phyloP scores from a whole-genome alignment of 1,284 basidiomycete genomes.

The Sporisorium exsertum region DNA sequence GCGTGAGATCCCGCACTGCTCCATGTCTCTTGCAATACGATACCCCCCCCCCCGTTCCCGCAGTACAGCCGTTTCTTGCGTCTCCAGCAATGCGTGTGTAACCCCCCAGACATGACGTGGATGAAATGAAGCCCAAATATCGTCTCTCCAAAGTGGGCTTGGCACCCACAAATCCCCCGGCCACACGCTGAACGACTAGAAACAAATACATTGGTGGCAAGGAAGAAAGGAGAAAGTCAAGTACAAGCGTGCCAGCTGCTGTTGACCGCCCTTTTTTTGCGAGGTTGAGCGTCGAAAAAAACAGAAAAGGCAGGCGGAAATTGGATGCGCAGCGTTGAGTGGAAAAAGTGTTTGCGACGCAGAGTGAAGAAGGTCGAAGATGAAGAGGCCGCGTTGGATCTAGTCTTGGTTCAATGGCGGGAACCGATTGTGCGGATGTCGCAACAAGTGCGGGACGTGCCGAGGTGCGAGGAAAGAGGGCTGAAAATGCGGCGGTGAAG shows the following conservation, averaged over 20 bases:
- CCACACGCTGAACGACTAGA: conserved; percentile 1
- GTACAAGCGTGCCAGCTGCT: conserved; percentile 2
- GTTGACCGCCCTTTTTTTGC: too few relatives aligned
- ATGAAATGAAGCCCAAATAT: neutral
- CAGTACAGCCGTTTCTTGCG: too few relatives aligned
- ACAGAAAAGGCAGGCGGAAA: neutral
- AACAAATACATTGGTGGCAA: conserved; percentile 31
- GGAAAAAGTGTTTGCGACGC: neutral
- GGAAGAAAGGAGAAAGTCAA: neutral
- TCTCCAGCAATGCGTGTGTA: neutral
- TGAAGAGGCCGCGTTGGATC: neutral
- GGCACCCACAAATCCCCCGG: too few relatives aligned
- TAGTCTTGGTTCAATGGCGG: neutral
- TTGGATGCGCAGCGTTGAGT: neutral
- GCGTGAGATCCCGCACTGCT: neutral
- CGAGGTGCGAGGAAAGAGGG: neutral
- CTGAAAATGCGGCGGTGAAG: neutral
- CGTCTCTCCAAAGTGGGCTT: too few relatives aligned
- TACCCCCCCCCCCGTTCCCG: conserved; percentile 1
- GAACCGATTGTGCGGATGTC: neutral
- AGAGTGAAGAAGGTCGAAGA: neutral
- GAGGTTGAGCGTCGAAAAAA: neutral
- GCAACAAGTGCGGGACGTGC: neutral
- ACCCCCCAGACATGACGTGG: neutral
- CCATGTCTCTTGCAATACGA: conserved; percentile 13